phyloP scores from a whole-genome alignment of 257 asterid genomes.

The Lycium ferocissimum region DNA sequence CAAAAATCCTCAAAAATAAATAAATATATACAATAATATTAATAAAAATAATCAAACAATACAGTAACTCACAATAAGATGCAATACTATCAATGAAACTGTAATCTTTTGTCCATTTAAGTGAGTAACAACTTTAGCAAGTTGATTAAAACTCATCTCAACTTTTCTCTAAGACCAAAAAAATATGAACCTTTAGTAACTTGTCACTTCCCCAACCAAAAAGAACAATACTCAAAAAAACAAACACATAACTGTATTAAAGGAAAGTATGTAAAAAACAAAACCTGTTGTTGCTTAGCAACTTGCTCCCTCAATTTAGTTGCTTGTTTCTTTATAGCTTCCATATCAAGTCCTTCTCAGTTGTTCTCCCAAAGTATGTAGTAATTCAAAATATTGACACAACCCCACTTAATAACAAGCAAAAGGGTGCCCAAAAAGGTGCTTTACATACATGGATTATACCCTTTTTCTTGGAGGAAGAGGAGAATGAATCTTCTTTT shows the following conservation, averaged over 20 bases:
- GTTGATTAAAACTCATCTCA: neutral
- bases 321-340: slow-evolving; percentile 96
- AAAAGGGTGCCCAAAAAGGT: slow-evolving; percentile 1
- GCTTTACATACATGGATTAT: slow-evolving; percentile 23
- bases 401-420: slow-evolving; percentile 10
- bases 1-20: no score
- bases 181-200: no score
- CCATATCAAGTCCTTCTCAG: slow-evolving; percentile 50
- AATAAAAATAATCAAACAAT: neutral
- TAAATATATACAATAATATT: no score
- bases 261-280: neutral
- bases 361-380: neutral
- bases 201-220: neutral
- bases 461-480: slow-evolving; percentile 3
- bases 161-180: neutral
- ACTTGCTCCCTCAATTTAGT: slow-evolving; percentile 91
- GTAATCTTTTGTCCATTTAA: neutral
- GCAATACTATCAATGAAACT: neutral
- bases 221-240: neutral
- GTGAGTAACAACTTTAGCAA: neutral
- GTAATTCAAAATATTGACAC: neutral
- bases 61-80: neutral
- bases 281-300: slow-evolving; percentile 95
- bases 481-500: neutral
- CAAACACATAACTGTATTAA: neutral